Percentiles rank a stretch among this genome's conserved stretches.
These are phyloP conservation scores for Alnus rubra DNA, from an alignment of 306 rosid species.

Conservation along the genomic window DNA sequence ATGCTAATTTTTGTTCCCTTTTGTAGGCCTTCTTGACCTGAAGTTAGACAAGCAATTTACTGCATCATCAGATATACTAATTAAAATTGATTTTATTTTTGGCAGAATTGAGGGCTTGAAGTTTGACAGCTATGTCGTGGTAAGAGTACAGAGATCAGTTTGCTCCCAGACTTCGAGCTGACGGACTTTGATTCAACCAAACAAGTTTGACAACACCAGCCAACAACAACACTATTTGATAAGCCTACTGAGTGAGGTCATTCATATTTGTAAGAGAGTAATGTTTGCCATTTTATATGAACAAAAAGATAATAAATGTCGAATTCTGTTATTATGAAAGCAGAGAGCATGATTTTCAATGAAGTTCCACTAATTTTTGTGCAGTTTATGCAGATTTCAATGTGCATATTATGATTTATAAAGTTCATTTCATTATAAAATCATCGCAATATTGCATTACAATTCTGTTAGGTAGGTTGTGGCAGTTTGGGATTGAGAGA, in stretches of 20 bases:
- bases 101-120: slow-evolving; percentile 2
- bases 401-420: not conserved
- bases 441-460: not conserved
- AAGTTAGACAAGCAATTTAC: too few relatives aligned
- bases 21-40: too few relatives aligned
- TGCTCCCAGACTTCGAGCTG: not conserved
- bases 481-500: too few relatives aligned
- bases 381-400: not conserved
- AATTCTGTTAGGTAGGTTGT: not conserved
- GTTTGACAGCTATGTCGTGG: not conserved
- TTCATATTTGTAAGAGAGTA: not conserved
- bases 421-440: not conserved
- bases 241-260: not conserved
- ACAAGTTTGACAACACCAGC: not conserved
- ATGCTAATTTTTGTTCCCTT: too few relatives aligned
- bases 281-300: not conserved
- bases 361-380: not conserved
- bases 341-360: not conserved
- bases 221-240: not conserved
- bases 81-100: not conserved
- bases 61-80: not conserved
- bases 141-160: not conserved
- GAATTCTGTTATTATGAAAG: not conserved
- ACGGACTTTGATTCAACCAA: not conserved
- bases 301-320: not conserved